phyloP scores from a whole-genome alignment of 257 asterid genomes.

The Solanum bulbocastanum region DNA sequence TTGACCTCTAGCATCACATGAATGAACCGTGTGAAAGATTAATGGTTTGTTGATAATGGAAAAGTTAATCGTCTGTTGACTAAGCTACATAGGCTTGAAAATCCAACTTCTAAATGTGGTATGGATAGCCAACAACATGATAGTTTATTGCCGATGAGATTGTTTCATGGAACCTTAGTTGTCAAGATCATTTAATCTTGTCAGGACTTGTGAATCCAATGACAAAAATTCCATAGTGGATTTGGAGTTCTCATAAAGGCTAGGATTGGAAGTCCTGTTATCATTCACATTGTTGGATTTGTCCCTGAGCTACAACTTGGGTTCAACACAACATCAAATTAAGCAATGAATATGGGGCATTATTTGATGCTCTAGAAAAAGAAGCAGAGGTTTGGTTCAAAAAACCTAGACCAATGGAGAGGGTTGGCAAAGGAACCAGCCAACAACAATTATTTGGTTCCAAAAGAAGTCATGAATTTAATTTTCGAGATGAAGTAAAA shows the following conservation, averaged over 20 bases:
- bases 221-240: background rate
- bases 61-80: background rate
- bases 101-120: background rate
- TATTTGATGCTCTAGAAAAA: too few relatives aligned
- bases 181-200: background rate
- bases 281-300: background rate
- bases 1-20: background rate
- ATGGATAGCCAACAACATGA: background rate
- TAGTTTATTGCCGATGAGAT: background rate
- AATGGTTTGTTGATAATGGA: background rate
- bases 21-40: background rate
- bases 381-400: too few relatives aligned
- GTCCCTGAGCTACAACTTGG: background rate
- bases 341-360: too few relatives aligned
- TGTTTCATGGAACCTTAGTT: background rate
- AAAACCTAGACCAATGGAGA: too few relatives aligned
- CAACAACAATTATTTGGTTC: too few relatives aligned
- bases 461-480: too few relatives aligned
- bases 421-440: too few relatives aligned
- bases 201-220: background rate
- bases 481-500: too few relatives aligned
- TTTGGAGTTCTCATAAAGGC: background rate
- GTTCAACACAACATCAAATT: too few relatives aligned
- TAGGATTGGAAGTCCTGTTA: background rate
- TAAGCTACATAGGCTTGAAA: background rate